A percentile compares a stretch with the other conserved stretches of the same genome.
Conservation (phyloP, 129 eudicot species). For the Gnaphalium uliginosum region DNA sequence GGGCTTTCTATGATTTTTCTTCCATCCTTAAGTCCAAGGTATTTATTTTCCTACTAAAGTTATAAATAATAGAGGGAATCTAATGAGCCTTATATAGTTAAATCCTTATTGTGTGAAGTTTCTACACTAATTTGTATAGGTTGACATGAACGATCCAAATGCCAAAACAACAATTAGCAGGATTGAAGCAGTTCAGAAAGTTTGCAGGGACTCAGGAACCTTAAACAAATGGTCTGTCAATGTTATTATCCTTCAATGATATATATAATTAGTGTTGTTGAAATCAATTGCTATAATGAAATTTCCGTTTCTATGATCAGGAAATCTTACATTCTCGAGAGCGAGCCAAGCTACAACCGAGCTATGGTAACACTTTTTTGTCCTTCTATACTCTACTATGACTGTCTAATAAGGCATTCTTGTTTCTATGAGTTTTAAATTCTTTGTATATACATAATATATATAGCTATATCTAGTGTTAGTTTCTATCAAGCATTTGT, state of each 20-base stretch:
- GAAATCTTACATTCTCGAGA: background rate
- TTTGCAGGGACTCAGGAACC: constrained; percentile 9
- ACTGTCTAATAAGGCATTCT: background rate
- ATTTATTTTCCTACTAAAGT: background rate
- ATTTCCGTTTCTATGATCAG: background rate
- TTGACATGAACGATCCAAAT: constrained; percentile 44
- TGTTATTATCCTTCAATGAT: background rate
- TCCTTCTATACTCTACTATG: background rate
- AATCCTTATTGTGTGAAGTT: background rate
- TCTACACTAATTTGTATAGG: constrained; percentile 31
- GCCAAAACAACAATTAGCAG: constrained; percentile 9
- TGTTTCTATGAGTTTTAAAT: background rate
- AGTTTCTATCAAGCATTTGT: background rate
- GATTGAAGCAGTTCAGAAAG: background rate
- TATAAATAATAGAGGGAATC: background rate
- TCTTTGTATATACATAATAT: background rate
- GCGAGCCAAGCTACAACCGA: background rate
- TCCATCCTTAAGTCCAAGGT: constrained; percentile 6
- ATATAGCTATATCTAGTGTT: background rate
- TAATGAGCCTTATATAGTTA: background rate
- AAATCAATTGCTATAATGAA: background rate
- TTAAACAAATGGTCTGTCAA: background rate
- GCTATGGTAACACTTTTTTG: background rate
- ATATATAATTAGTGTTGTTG: background rate
- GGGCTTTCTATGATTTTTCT: constrained; percentile 7